These are phyloP conservation scores for Amanita thiersii DNA, from an alignment of 768 basidiomycete genomes.

Conservation along the genomic window DNA sequence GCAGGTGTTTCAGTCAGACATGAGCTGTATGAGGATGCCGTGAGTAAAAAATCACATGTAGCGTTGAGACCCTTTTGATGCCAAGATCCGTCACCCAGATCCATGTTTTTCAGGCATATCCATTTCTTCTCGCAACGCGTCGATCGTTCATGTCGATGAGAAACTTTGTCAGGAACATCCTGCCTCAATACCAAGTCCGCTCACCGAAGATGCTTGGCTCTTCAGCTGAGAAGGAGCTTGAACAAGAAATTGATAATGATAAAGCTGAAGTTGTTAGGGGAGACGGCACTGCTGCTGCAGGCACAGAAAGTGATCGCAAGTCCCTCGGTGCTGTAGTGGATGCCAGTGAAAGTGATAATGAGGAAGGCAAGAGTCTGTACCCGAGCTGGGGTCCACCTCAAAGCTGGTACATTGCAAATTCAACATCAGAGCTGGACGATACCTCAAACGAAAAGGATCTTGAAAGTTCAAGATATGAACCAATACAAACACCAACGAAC, in stretches of 20 bases:
- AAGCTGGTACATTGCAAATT: constrained; percentile 17
- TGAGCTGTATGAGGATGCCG: constrained; percentile 88
- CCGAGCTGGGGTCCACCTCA: constrained; percentile 47
- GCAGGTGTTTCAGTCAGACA: constrained; percentile 83
- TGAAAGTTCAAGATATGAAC: not conserved
- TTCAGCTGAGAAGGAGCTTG: constrained; percentile 51
- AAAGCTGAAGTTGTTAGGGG: constrained; percentile 62
- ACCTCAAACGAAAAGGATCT: constrained; percentile 10
- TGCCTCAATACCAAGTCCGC: constrained; percentile 45
- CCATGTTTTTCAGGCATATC: constrained; percentile 88
- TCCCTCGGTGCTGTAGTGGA: constrained; percentile 21
- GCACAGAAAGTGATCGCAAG: constrained; percentile 31
- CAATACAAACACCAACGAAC: constrained; percentile 5
- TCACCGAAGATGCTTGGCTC: constrained; percentile 45
- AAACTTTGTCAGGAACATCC: constrained; percentile 53
- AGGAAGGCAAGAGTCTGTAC: constrained; percentile 28
- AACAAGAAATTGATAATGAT: constrained; percentile 63
- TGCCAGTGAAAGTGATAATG: constrained; percentile 18
- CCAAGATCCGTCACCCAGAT: constrained; percentile 36
- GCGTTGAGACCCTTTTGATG: constrained; percentile 2
- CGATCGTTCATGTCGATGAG: constrained; percentile 65
- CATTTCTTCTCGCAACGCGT: constrained; percentile 62
- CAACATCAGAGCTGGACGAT: constrained; percentile 11
- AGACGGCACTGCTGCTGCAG: constrained; percentile 53
- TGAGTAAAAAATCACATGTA: constrained; percentile 26